Base-by-base conservation (phyloP, 306 rosid genomes). In the Fragaria ananassa region DNA sequence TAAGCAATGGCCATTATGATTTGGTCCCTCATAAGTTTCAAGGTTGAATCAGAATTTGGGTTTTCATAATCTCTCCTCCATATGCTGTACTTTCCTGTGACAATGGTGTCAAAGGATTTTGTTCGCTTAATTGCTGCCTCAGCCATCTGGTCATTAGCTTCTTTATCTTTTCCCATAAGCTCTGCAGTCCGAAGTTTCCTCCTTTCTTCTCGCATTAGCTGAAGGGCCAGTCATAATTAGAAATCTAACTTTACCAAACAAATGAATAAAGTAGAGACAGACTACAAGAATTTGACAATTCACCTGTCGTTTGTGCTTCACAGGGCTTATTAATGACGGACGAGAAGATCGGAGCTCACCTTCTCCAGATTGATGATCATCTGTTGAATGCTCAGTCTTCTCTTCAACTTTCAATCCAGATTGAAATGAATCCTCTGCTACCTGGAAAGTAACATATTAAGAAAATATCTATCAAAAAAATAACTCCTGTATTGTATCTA, bases 21-120 rank as follows among this genome's bases (percentile, higher is more conserved):
- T 87, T 95, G 97, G 82, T 95, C 99, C 39, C 87, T 95, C 89
- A 95, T 90, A 58, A 95, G 97, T 89, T 92, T 95, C 91, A 95
- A 81, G 37, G 87, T 90, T 67, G 96, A 95, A 88, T 90, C 97
- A 39, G 97, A 92, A 82, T 90, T 90, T 54, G 97, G 97, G 71
- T 82, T 89, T 68, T 90, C 96, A 82, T 81, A 95, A 81, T 95
- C 96, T 82, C 80, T 89, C 91, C 99, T 88, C 99, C 99, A 95
- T 84, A 90, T 90, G 77, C 96, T 90, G 82, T 90, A 95, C 86
- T 90, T 95, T 80, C 97, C 96, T 81, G 80, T 86, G 76, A 81
- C 71, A 34, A 81, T 78, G 74, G 97, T 81, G 64, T 87, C 93
- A 83, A 92, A 81, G 71, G 71, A 82, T 76, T 86, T 80, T 19